Conservation (phyloP, 495 filamentous ascomycete genomes). For the Pseudoneurospora amorphoporcata region DNA sequence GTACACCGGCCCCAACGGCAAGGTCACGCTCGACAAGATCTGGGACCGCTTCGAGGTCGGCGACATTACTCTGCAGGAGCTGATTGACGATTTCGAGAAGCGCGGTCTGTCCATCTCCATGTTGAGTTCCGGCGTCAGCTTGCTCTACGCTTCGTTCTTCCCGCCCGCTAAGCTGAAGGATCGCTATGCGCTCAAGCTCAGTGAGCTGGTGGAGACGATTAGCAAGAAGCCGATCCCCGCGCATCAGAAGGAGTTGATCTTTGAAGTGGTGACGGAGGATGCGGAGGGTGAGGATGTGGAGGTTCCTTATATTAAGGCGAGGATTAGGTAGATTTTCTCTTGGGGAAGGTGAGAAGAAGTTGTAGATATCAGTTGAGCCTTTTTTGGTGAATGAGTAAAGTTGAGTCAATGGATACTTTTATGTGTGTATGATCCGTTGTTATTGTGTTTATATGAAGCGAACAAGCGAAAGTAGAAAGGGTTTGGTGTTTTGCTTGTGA, state of each 20-base stretch:
- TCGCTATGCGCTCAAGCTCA: constrained; percentile 47
- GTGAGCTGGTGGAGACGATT: constrained; percentile 75
- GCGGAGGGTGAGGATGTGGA: constrained; percentile 88
- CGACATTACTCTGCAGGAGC: constrained; percentile 73
- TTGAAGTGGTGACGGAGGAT: constrained; percentile 93
- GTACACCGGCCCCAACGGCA: constrained; percentile 63
- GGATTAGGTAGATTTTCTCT: constrained; percentile 28
- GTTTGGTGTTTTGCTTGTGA: not conserved
- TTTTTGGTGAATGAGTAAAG: not conserved
- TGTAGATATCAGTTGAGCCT: not conserved
- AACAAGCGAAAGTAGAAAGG: not conserved
- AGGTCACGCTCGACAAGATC: constrained; percentile 84
- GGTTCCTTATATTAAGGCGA: constrained; percentile 93
- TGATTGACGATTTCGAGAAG: constrained; percentile 68
- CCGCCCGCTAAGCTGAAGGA: constrained; percentile 83
- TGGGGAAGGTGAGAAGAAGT: not conserved
- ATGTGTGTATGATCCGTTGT: not conserved
- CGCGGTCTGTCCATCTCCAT: constrained; percentile 79
- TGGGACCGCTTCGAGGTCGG: constrained; percentile 96
- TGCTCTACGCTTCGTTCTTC: constrained; percentile 96
- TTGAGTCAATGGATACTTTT: not conserved
- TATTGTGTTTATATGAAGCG: not conserved
- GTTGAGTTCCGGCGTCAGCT: constrained; percentile 90
- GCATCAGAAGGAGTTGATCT: constrained; percentile 91
- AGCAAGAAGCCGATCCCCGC: constrained; percentile 84